Percentiles rank a stretch among this genome's conserved stretches.
Conservation (phyloP, 345 rosid species). For the Brassica cretica region DNA sequence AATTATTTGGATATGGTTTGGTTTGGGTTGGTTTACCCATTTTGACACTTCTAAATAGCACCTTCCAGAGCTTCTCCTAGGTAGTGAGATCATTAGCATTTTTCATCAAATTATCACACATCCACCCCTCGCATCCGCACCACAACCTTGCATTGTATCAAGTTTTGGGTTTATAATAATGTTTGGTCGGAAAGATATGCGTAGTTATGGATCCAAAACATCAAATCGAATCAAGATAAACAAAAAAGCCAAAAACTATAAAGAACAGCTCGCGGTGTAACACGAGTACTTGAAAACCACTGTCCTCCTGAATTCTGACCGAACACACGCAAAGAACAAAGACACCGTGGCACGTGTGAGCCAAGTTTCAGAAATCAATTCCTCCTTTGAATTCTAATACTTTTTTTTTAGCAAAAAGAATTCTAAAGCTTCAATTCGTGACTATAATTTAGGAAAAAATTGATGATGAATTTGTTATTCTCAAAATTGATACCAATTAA, state of each 20-base stretch:
- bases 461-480: too few species aligned
- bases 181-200: neutral
- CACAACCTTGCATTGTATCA: neutral
- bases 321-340: neutral
- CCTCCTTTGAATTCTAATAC: neutral
- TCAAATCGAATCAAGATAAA: neutral
- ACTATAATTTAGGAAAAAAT: too few species aligned
- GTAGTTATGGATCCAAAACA: neutral
- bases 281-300: neutral
- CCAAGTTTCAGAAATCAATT: neutral
- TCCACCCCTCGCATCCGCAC: neutral
- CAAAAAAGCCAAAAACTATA: neutral
- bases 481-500: too few species aligned
- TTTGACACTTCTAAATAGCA: neutral
- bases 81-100: neutral
- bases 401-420: too few species aligned
- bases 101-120: neutral
- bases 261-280: neutral
- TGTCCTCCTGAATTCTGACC: neutral
- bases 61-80: neutral
- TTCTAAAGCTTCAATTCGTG: too few species aligned
- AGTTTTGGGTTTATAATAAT: neutral
- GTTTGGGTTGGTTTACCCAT: too few species aligned
- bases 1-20: too few species aligned
- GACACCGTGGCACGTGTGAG: neutral